A percentile compares a stretch with the other conserved stretches of the same genome.
Evolutionary conservation across 108 stramenopile genomes (phyloP).

Genomic region (Nitzschia inconspicua): DNA sequence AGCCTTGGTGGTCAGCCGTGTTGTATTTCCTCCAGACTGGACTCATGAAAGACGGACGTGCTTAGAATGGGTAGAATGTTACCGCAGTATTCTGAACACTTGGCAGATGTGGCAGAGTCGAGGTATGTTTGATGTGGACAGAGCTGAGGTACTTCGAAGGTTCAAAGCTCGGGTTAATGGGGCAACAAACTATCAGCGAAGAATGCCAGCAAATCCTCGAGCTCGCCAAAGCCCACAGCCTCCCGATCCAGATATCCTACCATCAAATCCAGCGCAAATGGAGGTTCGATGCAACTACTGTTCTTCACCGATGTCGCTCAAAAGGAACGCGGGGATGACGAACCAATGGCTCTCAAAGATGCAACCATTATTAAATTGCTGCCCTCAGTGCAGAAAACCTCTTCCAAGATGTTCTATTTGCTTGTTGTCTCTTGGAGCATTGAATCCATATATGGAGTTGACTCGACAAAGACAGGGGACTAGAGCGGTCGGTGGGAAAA

Average conservation of each 20-base stretch:
- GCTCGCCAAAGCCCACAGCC: conserved; percentile 21
- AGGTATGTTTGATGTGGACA: conserved; percentile 77
- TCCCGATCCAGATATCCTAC: conserved; percentile 27
- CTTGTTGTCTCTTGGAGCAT: conserved; percentile 69
- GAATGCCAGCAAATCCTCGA: neutral
- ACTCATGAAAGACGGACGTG: conserved; percentile 48
- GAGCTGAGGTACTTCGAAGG: conserved; percentile 60
- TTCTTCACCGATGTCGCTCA: conserved; percentile 60
- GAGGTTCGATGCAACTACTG: conserved; percentile 89
- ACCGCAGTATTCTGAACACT: conserved; percentile 65
- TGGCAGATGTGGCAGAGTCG: conserved; percentile 83
- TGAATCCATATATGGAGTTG: conserved; percentile 88
- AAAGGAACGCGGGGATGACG: conserved; percentile 57
- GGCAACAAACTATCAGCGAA: neutral
- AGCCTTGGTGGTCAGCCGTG: conserved; percentile 69
- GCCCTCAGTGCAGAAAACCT: conserved; percentile 87
- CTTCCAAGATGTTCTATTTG: conserved; percentile 86
- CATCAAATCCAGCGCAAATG: conserved; percentile 40
- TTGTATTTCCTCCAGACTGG: conserved; percentile 66
- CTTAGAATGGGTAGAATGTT: conserved; percentile 78
- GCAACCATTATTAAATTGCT: conserved; percentile 82
- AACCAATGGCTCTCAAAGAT: conserved; percentile 79
- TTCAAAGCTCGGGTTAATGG: conserved; percentile 28
- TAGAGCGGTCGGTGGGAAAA: conserved; percentile 18
- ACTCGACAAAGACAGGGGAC: conserved; percentile 46